Percentiles rank a stretch among this genome's conserved stretches.
These are phyloP conservation scores for Penicillium griseofulvum DNA, from an alignment of 2,329 filamentous ascomycete genomes.

Conservation along the genomic window DNA sequence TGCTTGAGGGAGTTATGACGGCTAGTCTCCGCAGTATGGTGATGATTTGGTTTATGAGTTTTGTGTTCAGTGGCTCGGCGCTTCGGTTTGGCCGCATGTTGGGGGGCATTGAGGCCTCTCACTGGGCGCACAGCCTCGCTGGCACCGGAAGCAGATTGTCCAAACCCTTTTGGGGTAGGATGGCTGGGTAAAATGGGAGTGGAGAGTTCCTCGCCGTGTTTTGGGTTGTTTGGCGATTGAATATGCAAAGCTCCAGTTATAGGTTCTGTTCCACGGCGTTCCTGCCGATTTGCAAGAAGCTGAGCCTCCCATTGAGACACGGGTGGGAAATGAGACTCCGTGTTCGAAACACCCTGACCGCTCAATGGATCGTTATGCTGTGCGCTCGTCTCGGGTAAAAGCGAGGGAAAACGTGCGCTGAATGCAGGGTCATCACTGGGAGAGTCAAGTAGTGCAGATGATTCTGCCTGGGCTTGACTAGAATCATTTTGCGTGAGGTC, in stretches of 20 bases:
- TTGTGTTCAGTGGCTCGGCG: slow-evolving; percentile 18
- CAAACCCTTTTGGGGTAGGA: neutral
- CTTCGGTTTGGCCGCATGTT: slow-evolving; percentile 15
- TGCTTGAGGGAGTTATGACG: neutral
- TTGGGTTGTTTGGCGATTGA: neutral
- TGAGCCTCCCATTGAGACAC: slow-evolving; percentile 41
- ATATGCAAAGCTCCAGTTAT: neutral
- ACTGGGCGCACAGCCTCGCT: slow-evolving; percentile 22
- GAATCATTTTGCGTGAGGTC: slow-evolving; percentile 1
- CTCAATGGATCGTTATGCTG: neutral
- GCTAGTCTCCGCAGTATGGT: neutral
- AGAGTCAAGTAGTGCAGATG: slow-evolving; percentile 30
- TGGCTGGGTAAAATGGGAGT: neutral
- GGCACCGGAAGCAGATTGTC: slow-evolving; percentile 16
- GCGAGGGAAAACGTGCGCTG: slow-evolving; percentile 36
- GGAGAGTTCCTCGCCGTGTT: neutral
- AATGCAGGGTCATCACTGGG: slow-evolving; percentile 32
- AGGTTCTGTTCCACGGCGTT: slow-evolving; percentile 4
- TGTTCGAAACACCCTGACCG: slow-evolving; percentile 16
- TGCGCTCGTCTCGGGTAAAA: slow-evolving; percentile 22
- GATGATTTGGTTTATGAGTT: neutral
- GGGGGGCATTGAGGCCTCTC: neutral
- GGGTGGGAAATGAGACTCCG: slow-evolving; percentile 34
- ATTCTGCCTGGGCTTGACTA: neutral
- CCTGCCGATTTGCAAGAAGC: slow-evolving; percentile 25